A percentile compares a stretch with the other conserved stretches of the same genome.
These are phyloP conservation scores for Sechiopsis laciniata DNA, from an alignment of 306 rosid species.

Conservation along the genomic window DNA sequence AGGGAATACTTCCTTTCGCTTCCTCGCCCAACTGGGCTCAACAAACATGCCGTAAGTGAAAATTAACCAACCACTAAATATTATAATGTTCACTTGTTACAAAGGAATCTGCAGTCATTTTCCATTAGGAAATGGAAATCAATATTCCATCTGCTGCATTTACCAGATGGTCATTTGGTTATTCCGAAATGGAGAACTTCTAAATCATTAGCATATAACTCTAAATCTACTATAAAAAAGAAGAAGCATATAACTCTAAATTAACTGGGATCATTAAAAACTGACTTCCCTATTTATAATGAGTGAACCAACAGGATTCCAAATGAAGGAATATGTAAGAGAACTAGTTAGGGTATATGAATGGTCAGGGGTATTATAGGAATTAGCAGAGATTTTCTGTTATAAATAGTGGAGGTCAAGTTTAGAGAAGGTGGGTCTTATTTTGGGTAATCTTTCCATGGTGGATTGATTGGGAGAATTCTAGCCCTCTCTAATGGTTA, in stretches of 20 bases:
- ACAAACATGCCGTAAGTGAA: too few species aligned
- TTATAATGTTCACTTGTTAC: neutral
- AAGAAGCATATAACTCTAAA: neutral
- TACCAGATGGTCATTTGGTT: neutral
- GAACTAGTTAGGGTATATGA: too few species aligned
- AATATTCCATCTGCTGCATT: neutral
- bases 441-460: too few species aligned
- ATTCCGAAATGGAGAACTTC: neutral
- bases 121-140: neutral
- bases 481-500: too few species aligned
- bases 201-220: slow-evolving; percentile 3
- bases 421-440: too few species aligned
- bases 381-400: too few species aligned
- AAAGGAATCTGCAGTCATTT: neutral
- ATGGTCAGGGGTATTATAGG: too few species aligned
- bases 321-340: neutral
- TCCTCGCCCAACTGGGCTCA: too few species aligned
- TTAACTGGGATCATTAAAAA: neutral
- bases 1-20: too few species aligned
- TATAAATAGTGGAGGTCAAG: too few species aligned
- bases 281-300: neutral
- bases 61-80: neutral
- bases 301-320: neutral
- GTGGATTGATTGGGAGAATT: too few species aligned
- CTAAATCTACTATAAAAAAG: too few species aligned